phyloP scores from a whole-genome alignment of 1,284 basidiomycete genomes.

The Schizophyllum amplum region DNA sequence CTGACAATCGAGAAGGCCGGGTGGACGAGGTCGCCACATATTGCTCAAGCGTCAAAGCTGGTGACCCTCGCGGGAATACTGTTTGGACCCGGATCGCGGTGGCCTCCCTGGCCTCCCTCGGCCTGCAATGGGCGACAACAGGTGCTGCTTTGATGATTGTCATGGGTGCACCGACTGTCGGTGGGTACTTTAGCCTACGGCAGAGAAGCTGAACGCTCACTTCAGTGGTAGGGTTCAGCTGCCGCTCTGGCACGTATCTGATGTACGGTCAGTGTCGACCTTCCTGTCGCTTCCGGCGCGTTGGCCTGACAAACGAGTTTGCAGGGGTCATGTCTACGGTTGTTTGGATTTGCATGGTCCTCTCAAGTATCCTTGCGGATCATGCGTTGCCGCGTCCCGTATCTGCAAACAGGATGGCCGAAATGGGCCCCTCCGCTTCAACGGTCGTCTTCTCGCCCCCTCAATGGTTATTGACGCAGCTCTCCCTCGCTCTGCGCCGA shows the following conservation, averaged over 20 bases:
- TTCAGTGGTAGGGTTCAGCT: not conserved
- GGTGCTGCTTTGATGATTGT: not conserved
- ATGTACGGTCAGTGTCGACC: no score
- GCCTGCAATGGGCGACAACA: conserved; percentile 6
- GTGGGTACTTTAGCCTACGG: not conserved
- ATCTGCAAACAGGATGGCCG: no score
- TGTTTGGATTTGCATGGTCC: conserved; percentile 5
- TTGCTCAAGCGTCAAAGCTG: conserved; percentile 1
- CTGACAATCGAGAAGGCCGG: conserved; percentile 10
- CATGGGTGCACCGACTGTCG: conserved; percentile 1
- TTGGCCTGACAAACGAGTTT: no score
- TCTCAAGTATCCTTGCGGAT: conserved; percentile 1
- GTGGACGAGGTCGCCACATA: conserved; percentile 8
- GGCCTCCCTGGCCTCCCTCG: conserved; percentile 1
- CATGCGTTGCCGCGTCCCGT: no score
- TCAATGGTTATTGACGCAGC: conserved; percentile 9
- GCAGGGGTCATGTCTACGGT: conserved; percentile 3
- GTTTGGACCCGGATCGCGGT: not conserved
- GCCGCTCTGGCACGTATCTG: conserved; percentile 3
- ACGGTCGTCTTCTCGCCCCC: conserved; percentile 8
- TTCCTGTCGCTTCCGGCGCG: no score
- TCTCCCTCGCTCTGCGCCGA: conserved; percentile 1
- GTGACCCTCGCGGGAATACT: not conserved
- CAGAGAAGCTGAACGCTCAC: not conserved
- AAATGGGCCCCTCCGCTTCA: not conserved